Conservation (phyloP, 1,284 basidiomycete species). For the Gymnopus androsaceus region DNA sequence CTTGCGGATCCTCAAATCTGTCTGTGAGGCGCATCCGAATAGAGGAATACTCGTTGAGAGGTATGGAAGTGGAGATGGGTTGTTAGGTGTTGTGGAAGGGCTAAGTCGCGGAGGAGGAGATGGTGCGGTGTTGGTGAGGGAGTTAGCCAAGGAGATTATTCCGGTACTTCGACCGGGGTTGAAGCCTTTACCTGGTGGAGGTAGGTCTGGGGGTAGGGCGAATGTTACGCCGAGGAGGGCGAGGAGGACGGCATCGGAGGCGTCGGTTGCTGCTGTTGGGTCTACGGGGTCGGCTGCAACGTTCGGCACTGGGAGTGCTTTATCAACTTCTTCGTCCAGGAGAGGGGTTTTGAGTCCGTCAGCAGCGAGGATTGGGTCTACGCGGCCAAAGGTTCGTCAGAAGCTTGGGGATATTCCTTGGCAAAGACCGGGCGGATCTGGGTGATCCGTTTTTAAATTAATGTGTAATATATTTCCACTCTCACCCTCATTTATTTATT, state of each 20-base stretch:
- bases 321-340: conserved; percentile 19
- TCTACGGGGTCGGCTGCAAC: conserved; percentile 24
- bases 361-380: conserved; percentile 27
- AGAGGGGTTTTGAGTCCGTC: conserved; percentile 21
- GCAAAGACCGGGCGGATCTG: conserved; percentile 24
- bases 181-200: conserved; percentile 45
- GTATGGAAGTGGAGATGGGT: conserved; percentile 48
- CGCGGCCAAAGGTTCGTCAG: conserved; percentile 38
- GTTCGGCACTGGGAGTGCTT: conserved; percentile 18
- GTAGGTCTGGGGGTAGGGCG: conserved; percentile 28
- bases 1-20: conserved; percentile 80
- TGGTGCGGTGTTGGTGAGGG: conserved; percentile 86
- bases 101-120: conserved; percentile 75
- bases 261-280: conserved; percentile 29
- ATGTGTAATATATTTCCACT: not conserved
- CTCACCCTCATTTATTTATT: not conserved
- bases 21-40: conserved; percentile 89
- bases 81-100: conserved; percentile 76
- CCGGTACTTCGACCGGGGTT: conserved; percentile 71
- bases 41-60: conserved; percentile 78
- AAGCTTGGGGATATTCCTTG: conserved; percentile 56
- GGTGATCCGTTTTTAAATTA: not conserved
- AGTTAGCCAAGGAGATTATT: conserved; percentile 82
- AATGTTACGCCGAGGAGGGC: conserved; percentile 63
- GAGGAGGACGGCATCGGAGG: conserved; percentile 70